phyloP scores from a whole-genome alignment of 345 rosid species.

The Schrenkiella parvula region DNA sequence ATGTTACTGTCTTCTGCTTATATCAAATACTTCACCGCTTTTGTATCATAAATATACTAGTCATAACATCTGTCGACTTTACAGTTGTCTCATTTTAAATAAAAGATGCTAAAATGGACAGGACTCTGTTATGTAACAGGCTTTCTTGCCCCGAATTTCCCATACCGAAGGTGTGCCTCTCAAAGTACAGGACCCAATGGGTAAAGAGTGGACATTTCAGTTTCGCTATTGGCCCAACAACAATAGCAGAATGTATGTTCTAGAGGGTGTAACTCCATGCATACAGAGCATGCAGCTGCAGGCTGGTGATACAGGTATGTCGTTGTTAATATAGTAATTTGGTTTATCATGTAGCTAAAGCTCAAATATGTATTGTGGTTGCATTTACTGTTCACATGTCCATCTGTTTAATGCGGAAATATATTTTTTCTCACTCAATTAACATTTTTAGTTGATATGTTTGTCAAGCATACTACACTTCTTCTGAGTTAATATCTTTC shows the following conservation, averaged over 20 bases:
- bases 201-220: slow-evolving; percentile 93
- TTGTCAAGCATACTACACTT: slow-evolving; percentile 10
- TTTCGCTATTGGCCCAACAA: slow-evolving; percentile 96
- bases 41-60: neutral
- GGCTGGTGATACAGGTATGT: slow-evolving; percentile 93
- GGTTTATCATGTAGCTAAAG: slow-evolving; percentile 15
- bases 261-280: slow-evolving; percentile 93
- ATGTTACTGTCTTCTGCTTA: slow-evolving; percentile 16
- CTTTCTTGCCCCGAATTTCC: slow-evolving; percentile 79
- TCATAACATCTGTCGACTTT: slow-evolving; percentile 16
- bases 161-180: slow-evolving; percentile 92
- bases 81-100: neutral
- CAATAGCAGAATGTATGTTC: slow-evolving; percentile 89
- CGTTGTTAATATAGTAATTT: neutral
- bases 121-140: slow-evolving; percentile 43
- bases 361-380: neutral
- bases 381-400: neutral
- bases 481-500: slow-evolving; percentile 5
- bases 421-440: neutral
- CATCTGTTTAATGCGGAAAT: slow-evolving; percentile 1
- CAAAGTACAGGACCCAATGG: slow-evolving; percentile 85
- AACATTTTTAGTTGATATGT: slow-evolving; percentile 6
- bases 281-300: slow-evolving; percentile 91
- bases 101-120: slow-evolving; percentile 10
- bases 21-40: neutral